Base-by-base conservation (phyloP, 2,329 filamentous ascomycete genomes). In the Pseudopithomyces maydicus region DNA sequence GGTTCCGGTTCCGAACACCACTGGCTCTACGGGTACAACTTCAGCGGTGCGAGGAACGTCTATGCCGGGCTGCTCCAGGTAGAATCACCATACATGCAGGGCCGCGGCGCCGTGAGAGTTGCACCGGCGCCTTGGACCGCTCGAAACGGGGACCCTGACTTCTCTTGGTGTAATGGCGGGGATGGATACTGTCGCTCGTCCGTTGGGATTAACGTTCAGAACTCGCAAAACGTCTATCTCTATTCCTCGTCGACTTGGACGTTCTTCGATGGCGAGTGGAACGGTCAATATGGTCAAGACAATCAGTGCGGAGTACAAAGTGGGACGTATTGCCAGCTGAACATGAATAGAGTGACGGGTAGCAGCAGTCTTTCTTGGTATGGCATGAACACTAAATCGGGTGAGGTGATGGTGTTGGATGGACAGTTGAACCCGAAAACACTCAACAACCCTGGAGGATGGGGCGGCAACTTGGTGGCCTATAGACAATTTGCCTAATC, bases 11-110 rank as follows among this genome's bases (percentile, higher is more conserved):
- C 82, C 5, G 84, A 87, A 71, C 84, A 87, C 70, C 78, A 77
- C 66, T 77, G 80, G 62, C 71, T 86, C 7, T 87, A 86, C 77
- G 94, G 97, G 81, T 96, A 95, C 80, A 89, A 96, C 76, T 79
- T 97, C 67, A 79, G 82, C 71, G 87, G 87, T 58, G 90, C 92
- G 6, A 81, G 86, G 68, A 89, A 92, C 71, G 83, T 96, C 59
- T 96, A 89, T 79, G 88, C 94, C 81, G 87, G 84, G 5, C 78
- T 90, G 43, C 90, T 96, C 67, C 92, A 97, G 79, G 90, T 90
- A 5, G 92, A 97, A 78, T 95, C 92, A 5, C 89, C 92, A n/a
- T 85, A 86, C 81, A 42, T 42, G 36, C 48, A 51, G 26, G 48
- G 91, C 87, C 83, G 90, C 94, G 79, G 84, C 88, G 73, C 92